These are phyloP conservation scores for Gracilaria domingensis DNA, from an alignment of 23 red algal species.

Conservation along the genomic window DNA sequence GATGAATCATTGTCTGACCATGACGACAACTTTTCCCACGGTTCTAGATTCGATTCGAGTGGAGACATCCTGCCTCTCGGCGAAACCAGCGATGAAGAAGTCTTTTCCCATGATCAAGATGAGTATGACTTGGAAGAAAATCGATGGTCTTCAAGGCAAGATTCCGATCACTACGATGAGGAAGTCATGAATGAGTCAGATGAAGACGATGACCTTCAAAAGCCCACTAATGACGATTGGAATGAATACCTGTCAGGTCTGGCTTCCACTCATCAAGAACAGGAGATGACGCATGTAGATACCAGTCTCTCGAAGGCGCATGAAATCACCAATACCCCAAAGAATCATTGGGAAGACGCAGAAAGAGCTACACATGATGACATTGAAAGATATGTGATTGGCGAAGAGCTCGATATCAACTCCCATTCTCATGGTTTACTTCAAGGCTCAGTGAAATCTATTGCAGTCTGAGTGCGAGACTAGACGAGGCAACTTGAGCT, in stretches of 20 bases:
- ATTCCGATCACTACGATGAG: not conserved
- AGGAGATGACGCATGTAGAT: not conserved
- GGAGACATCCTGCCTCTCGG: not conserved
- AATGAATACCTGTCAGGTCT: not conserved
- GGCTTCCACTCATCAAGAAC: not conserved
- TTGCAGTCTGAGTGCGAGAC: not conserved
- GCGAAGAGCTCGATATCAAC: not conserved
- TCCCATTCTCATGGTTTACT: constrained; percentile 2
- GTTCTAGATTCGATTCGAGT: not conserved
- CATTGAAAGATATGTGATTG: not conserved
- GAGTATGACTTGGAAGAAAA: not conserved
- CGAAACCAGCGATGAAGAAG: not conserved
- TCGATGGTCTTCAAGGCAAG: not conserved
- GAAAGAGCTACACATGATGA: not conserved
- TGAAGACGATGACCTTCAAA: not conserved
- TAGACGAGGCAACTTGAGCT: not conserved
- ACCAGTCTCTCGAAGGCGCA: not conserved
- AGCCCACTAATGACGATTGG: not conserved
- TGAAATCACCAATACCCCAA: not conserved
- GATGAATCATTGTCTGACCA: not conserved
- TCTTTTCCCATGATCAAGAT: not conserved
- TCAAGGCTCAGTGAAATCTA: not conserved
- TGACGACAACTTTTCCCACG: not conserved
- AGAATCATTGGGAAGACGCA: not conserved
- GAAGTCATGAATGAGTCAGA: not conserved